A percentile compares a stretch with the other conserved stretches of the same genome.
Evolutionary conservation across 2,329 filamentous ascomycete species (phyloP).

Genomic region (Fusarium buharicum): DNA sequence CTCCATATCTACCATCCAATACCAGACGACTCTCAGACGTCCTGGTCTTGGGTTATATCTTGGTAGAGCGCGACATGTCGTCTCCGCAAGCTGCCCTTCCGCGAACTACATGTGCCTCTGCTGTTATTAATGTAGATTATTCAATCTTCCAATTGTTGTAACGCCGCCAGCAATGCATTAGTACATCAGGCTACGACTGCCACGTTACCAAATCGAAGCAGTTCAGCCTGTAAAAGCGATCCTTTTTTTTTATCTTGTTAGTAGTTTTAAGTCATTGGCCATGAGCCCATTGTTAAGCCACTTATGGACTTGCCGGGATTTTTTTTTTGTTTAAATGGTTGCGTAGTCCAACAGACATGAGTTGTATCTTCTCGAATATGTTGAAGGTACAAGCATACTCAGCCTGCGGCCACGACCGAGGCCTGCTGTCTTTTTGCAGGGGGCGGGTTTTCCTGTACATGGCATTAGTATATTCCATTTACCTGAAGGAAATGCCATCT

Average conservation of each 20-base stretch:
- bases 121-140: conserved; percentile 40
- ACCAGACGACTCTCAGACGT: conserved; percentile 1
- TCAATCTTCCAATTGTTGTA: conserved; percentile 30
- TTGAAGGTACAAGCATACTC: conserved; percentile 30
- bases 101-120: conserved; percentile 22
- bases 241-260: conserved; percentile 35
- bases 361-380: conserved; percentile 21
- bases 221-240: conserved; percentile 19
- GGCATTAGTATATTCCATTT: conserved; percentile 43
- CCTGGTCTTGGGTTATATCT: conserved; percentile 10
- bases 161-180: conserved; percentile 30
- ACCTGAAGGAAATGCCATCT: conserved; percentile 5
- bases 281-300: conserved; percentile 19
- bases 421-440: conserved; percentile 57
- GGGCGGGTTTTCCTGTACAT: conserved; percentile 51
- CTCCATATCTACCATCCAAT: conserved; percentile 12
- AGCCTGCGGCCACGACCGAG: conserved; percentile 55
- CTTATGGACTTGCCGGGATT: conserved; percentile 29
- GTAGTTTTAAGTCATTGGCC: conserved; percentile 22
- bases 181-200: conserved; percentile 23
- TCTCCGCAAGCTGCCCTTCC: conserved; percentile 11
- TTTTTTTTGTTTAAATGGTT: neutral
- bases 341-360: conserved; percentile 17
- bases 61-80: neutral
- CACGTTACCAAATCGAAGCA: conserved; percentile 32